A percentile compares a stretch with the other conserved stretches of the same genome.
Evolutionary conservation across 768 basidiomycete genomes (phyloP).

Genomic region (Mycena filopes): DNA sequence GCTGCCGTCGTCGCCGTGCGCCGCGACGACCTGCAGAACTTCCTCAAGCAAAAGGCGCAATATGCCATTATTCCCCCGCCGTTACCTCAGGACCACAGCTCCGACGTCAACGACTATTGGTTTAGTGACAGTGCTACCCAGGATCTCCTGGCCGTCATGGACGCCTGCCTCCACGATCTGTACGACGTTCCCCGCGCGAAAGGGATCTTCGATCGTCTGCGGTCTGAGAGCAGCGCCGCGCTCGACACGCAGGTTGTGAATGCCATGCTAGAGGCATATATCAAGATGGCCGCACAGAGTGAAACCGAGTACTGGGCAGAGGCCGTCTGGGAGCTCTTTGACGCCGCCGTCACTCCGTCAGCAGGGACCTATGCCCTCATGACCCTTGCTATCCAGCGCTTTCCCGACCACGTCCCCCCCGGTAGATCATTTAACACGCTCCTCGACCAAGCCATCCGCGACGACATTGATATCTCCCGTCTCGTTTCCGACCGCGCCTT

Average conservation of each 20-base stretch:
- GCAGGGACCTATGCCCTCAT: slow-evolving; percentile 75
- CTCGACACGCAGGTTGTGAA: slow-evolving; percentile 69
- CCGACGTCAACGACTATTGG: slow-evolving; percentile 57
- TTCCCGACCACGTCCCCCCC: slow-evolving; percentile 34
- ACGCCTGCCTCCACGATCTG: slow-evolving; percentile 81
- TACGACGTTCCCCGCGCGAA: slow-evolving; percentile 84
- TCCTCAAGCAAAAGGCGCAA: slow-evolving; percentile 57
- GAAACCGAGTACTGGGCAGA: slow-evolving; percentile 69
- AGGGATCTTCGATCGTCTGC: slow-evolving; percentile 74
- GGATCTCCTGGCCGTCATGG: slow-evolving; percentile 81
- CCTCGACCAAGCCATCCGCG: slow-evolving; percentile 57
- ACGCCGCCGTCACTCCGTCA: slow-evolving; percentile 65
- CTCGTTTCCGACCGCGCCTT: slow-evolving; percentile 71
- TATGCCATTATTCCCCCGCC: slow-evolving; percentile 77
- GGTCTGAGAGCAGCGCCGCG: slow-evolving; percentile 44
- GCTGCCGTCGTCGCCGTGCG: slow-evolving; percentile 20
- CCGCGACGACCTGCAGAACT: slow-evolving; percentile 56
- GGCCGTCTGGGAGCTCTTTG: slow-evolving; percentile 69
- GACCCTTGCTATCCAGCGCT: slow-evolving; percentile 70
- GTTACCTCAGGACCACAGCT: slow-evolving; percentile 59
- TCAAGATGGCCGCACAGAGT: slow-evolving; percentile 63
- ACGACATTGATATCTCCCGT: slow-evolving; percentile 58
- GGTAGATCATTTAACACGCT: slow-evolving; percentile 44
- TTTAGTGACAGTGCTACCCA: slow-evolving; percentile 74
- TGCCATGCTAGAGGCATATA: slow-evolving; percentile 72